These are phyloP conservation scores for Phanerochaete carnosa DNA, from an alignment of 768 basidiomycete genomes.

Conservation along the genomic window DNA sequence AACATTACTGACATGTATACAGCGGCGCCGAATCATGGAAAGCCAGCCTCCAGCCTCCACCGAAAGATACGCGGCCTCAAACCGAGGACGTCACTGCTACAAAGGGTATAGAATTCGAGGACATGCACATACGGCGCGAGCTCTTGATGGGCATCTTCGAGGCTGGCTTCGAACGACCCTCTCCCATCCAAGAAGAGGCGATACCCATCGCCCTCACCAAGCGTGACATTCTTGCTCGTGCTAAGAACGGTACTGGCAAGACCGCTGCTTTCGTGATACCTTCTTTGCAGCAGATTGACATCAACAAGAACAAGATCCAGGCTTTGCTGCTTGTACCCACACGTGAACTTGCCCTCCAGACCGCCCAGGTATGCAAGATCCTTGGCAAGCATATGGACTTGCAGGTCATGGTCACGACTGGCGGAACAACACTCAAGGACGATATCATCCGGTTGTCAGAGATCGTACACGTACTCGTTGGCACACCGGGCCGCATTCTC, in stretches of 20 bases:
- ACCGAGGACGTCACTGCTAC: slow-evolving; percentile 96
- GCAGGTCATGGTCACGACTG: slow-evolving; percentile 99
- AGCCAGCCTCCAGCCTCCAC: slow-evolving; percentile 73
- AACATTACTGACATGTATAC: background rate
- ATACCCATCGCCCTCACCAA: slow-evolving; percentile 93
- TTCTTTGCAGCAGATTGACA: slow-evolving; percentile 88
- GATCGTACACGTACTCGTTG: slow-evolving; percentile 92
- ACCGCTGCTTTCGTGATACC: slow-evolving; percentile 99
- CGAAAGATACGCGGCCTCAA: slow-evolving; percentile 91
- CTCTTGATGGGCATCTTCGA: slow-evolving; percentile 99
- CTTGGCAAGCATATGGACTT: slow-evolving; percentile 94
- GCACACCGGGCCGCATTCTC: slow-evolving; percentile 93
- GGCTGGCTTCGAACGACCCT: slow-evolving; percentile 95
- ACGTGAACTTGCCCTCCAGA: slow-evolving; percentile 97
- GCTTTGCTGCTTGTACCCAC: slow-evolving; percentile 96
- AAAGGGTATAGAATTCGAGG: slow-evolving; percentile 94
- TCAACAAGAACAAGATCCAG: slow-evolving; percentile 84
- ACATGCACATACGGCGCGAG: slow-evolving; percentile 88
- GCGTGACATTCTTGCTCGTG: slow-evolving; percentile 92
- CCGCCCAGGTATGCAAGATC: slow-evolving; percentile 97
- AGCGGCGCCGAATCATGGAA: slow-evolving; percentile 54
- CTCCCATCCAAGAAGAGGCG: slow-evolving; percentile 98
- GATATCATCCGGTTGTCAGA: slow-evolving; percentile 92
- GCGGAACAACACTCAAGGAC: slow-evolving; percentile 96
- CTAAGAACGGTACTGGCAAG: slow-evolving; percentile 97